Percentiles rank a stretch among this genome's conserved stretches.
These are phyloP conservation scores for Aspergillus olivimuriae DNA, from an alignment of 495 filamentous ascomycete genomes.

Conservation along the genomic window DNA sequence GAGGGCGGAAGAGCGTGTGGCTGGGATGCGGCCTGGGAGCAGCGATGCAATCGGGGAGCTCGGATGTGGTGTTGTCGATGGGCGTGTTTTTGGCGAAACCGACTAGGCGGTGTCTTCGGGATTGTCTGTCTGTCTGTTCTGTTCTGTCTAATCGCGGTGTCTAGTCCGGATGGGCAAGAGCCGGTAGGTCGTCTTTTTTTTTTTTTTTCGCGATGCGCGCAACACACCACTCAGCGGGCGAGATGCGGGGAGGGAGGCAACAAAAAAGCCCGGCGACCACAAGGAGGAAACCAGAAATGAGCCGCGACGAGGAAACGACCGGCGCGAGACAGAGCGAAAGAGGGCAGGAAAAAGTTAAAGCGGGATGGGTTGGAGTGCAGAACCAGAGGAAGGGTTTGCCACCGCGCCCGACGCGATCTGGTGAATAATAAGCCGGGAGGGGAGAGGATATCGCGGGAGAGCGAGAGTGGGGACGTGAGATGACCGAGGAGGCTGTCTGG, in stretches of 20 bases:
- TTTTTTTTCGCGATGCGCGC: conserved; percentile 4
- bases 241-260: too few relatives aligned
- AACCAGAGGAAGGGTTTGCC: conserved; percentile 38
- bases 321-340: conserved; percentile 17
- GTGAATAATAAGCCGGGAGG: conserved; percentile 8
- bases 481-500: conserved; percentile 4
- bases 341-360: conserved; percentile 21
- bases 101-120: too few relatives aligned
- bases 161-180: too few relatives aligned
- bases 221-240: too few relatives aligned
- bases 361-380: conserved; percentile 13
- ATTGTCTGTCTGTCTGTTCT: too few relatives aligned
- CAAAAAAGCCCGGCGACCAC: too few relatives aligned
- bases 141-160: too few relatives aligned
- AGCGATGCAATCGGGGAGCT: too few relatives aligned
- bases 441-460: background rate
- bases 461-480: conserved; percentile 1
- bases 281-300: conserved; percentile 3
- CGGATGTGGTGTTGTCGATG: too few relatives aligned
- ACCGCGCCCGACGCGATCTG: conserved; percentile 23
- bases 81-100: too few relatives aligned
- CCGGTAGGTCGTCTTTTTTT: conserved; percentile 1
- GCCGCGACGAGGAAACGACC: conserved; percentile 7
- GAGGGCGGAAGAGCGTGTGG: too few relatives aligned
- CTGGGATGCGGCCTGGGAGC: too few relatives aligned